Conservation (phyloP, 768 basidiomycete genomes). For the Leccinellum rugosiceps region DNA sequence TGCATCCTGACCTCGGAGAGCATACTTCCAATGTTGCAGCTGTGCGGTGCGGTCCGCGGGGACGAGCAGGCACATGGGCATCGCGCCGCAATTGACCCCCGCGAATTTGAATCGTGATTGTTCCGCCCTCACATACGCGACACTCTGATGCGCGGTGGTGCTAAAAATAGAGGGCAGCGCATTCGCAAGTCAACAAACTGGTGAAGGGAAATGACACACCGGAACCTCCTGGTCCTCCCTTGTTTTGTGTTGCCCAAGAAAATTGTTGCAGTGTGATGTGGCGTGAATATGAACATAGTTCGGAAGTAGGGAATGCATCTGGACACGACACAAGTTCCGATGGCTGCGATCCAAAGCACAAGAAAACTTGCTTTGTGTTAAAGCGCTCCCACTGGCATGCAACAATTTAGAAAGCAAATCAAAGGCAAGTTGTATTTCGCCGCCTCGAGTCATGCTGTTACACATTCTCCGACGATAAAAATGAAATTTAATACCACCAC, state of each 20-base stretch:
- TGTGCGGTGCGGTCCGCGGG: background rate
- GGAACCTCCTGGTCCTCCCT: background rate
- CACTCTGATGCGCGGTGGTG: background rate
- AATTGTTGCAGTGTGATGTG: background rate
- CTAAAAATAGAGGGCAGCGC: background rate
- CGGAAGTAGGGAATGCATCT: background rate
- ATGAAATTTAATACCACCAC: slow-evolving; percentile 4
- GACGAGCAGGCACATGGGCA: background rate
- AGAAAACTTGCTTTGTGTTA: background rate
- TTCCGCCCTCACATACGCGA: background rate
- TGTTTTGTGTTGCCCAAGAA: background rate
- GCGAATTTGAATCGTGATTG: background rate
- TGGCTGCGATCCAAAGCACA: background rate
- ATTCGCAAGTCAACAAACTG: background rate
- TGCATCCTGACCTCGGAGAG: background rate
- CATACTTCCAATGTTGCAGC: background rate
- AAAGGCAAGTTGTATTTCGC: slow-evolving; percentile 17
- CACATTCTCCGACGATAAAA: background rate
- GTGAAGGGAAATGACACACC: background rate
- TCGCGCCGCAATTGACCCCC: background rate
- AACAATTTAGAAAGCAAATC: background rate
- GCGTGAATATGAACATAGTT: no score
- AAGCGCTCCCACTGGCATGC: background rate
- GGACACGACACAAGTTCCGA: background rate
- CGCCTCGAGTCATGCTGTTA: background rate